A percentile compares a stretch with the other conserved stretches of the same genome.
Conservation (phyloP, 1,284 basidiomycete species). For the Megacollybia platyphylla region DNA sequence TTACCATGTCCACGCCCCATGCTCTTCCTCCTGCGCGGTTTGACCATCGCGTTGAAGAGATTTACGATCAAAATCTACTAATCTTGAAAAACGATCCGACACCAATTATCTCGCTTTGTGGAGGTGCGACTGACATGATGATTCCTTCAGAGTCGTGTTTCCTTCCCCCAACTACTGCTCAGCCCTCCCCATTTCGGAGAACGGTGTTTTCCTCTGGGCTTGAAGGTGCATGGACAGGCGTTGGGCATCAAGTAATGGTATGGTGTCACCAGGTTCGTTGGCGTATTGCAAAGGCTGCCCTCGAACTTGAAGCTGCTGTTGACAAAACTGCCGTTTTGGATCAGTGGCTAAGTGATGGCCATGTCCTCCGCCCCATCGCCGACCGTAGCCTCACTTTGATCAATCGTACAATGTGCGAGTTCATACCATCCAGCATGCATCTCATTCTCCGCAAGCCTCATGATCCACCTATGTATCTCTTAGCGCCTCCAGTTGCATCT, state of each 20-base stretch:
- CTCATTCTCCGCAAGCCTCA: conserved; percentile 31
- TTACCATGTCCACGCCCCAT: conserved; percentile 95
- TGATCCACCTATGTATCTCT: conserved; percentile 31
- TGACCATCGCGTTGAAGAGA: conserved; percentile 63
- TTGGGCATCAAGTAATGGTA: conserved; percentile 93
- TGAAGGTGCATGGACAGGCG: conserved; percentile 87
- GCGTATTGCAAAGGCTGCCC: conserved; percentile 68
- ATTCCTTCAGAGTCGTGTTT: conserved; percentile 87
- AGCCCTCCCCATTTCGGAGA: conserved; percentile 32
- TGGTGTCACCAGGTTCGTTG: conserved; percentile 98
- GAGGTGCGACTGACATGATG: conserved; percentile 87
- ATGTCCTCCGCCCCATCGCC: conserved; percentile 20
- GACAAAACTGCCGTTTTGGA: conserved; percentile 33
- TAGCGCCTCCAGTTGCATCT: conserved; percentile 25
- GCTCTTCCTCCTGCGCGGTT: conserved; percentile 81
- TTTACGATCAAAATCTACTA: conserved; percentile 44
- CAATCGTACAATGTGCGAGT: conserved; percentile 17
- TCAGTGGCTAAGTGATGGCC: conserved; percentile 54
- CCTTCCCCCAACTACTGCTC: conserved; percentile 22
- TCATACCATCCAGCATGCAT: conserved; percentile 19
- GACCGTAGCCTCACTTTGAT: background rate
- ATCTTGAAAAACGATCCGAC: conserved; percentile 28
- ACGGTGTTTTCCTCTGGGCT: conserved; percentile 82
- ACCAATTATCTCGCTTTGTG: conserved; percentile 80
- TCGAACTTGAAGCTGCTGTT: conserved; percentile 46